Conservation (phyloP, 2,329 filamentous ascomycete genomes). For the Aspergillus sp. region DNA sequence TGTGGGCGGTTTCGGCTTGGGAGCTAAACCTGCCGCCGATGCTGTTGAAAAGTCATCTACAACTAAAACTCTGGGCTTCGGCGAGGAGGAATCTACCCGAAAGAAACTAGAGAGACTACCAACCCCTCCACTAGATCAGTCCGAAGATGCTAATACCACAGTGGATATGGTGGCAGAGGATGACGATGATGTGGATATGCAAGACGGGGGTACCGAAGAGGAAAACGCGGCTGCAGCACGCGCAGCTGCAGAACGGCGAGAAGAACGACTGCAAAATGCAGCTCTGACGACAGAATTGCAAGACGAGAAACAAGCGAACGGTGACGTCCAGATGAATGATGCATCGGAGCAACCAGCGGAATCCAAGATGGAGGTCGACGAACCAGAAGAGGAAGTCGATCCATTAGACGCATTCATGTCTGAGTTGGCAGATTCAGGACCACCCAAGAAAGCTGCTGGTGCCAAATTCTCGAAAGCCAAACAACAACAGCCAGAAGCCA, state of each 20-base stretch:
- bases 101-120: constrained; percentile 91
- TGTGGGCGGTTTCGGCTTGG: constrained; percentile 78
- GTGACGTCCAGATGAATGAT: constrained; percentile 44
- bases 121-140: constrained; percentile 63
- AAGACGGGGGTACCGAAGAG: constrained; percentile 78
- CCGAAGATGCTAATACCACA: constrained; percentile 55
- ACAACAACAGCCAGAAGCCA: constrained; percentile 69
- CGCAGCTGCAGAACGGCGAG: constrained; percentile 78
- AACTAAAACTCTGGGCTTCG: constrained; percentile 76
- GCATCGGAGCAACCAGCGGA: constrained; percentile 28
- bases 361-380: constrained; percentile 34
- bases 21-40: constrained; percentile 61
- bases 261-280: constrained; percentile 55
- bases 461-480: constrained; percentile 42
- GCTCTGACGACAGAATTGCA: constrained; percentile 28
- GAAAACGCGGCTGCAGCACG: constrained; percentile 81
- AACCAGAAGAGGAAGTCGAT: constrained; percentile 63
- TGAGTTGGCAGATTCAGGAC: constrained; percentile 51
- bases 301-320: constrained; percentile 42
- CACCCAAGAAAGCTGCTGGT: constrained; percentile 35
- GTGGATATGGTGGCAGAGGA: constrained; percentile 52
- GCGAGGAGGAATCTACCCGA: constrained; percentile 79
- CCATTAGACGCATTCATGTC: constrained; percentile 98
- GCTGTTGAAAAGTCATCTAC: constrained; percentile 57
- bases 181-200: constrained; percentile 69